Evolutionary conservation across 2,329 filamentous ascomycete species (phyloP).

Genomic region (Aspergillus pseudoterreus): DNA sequence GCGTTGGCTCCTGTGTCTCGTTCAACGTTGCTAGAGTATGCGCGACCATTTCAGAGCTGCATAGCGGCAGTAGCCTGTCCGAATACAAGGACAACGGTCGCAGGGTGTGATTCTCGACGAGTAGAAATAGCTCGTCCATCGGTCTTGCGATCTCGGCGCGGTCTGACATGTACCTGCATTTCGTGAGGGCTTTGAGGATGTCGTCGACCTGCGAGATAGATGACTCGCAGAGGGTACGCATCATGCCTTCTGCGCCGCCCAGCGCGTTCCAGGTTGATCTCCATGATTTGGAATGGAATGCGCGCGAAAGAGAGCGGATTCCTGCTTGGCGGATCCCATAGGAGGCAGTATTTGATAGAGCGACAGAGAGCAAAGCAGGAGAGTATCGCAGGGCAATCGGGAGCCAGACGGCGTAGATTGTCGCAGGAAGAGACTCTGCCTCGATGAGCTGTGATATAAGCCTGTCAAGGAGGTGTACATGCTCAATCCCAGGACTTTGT

Average conservation of each 20-base stretch:
- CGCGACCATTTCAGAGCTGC: not conserved
- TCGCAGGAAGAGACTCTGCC: not conserved
- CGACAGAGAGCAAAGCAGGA: not conserved
- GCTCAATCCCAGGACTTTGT: not conserved
- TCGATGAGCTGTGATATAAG: not conserved
- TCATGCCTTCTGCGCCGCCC: not conserved
- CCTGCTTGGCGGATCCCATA: not conserved
- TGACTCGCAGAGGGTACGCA: not conserved
- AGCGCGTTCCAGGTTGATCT: not conserved
- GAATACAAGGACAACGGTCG: not conserved
- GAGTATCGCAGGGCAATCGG: not conserved
- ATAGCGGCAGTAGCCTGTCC: not conserved
- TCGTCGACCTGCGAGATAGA: not conserved
- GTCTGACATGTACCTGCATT: not conserved
- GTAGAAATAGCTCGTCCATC: not conserved
- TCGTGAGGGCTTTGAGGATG: not conserved
- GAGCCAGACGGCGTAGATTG: constrained; percentile 3
- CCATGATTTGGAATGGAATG: not conserved
- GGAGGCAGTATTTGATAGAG: not conserved
- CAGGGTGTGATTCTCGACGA: not conserved
- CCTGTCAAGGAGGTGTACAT: not conserved
- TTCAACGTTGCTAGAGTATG: not conserved
- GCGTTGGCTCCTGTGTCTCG: not conserved
- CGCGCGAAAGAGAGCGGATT: not conserved
- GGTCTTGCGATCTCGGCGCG: not conserved